Base-by-base conservation (phyloP, 1,284 basidiomycete species). In the Macrocybe sp. region DNA sequence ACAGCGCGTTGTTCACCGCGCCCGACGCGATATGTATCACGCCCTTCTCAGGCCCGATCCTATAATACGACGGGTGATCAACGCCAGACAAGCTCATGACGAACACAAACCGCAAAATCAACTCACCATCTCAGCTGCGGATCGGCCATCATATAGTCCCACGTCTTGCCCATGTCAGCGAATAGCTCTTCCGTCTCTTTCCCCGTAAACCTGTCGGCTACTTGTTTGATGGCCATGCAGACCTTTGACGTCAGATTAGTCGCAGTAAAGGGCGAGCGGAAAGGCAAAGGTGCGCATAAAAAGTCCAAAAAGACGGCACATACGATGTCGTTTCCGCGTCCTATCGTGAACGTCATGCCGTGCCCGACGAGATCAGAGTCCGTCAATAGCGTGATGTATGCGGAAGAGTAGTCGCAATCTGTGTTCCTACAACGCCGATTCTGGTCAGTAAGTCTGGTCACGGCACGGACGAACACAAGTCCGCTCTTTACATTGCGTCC, bases 331-430 rank as follows among this genome's bases (percentile, higher is more conserved):
- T 95, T 97, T 28, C 93, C 93, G 37, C 92, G 83, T 4, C 94
- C 93, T 59, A 95, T 96, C n/a, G 93, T 96, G 66, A 97, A 97
- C 9, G 94, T 95, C 93, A 96, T 93, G 45, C 93, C 93, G 59
- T 92, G 83, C 31, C 93, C 92, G 46, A 83, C 78, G 43, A 94
- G 80, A 46, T 81, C 76, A 4, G 78, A 70, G 45, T 83, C 76
- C 2, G 93, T 94, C 57, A 81, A 72, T 47, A 97, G 73, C 7
- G 81, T 80, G 41, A 97, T 75, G 64, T 97, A 97, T 2, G 94
- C 94, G 1, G 92, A 90, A 1, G 90, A 93, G 70, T 97, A 97
- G 69, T 97, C 92, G 68, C 93, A 95, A 50, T 91, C 89, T 37
- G 89, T 90, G 69, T 96, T 95, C 91, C 87, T 89, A 32, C n/a